Percentiles rank a stretch among this genome's conserved stretches.
Conservation (phyloP, 371 early-diverging fungal species). For the Mortierella sp. region DNA sequence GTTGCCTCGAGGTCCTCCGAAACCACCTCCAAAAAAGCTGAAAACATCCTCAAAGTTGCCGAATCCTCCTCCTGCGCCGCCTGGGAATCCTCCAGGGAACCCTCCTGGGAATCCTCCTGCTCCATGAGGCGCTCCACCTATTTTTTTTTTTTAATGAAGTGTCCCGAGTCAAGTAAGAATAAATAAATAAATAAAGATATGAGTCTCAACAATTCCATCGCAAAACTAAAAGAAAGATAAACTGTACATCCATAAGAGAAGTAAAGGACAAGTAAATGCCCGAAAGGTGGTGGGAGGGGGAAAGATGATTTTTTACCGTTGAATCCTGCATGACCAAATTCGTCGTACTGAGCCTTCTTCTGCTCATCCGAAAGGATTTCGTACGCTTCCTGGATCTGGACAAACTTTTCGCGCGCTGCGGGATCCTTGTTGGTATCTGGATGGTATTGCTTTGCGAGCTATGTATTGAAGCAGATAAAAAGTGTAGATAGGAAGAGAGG, state of each 20-base stretch:
- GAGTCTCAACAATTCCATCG: not conserved
- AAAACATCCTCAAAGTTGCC: slow-evolving; percentile 75
- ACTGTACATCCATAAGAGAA: no score
- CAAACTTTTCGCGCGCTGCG: slow-evolving; percentile 92
- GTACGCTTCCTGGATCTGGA: slow-evolving; percentile 96
- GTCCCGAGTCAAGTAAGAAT: not conserved
- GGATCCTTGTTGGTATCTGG: slow-evolving; percentile 96
- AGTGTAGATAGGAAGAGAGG: no score
- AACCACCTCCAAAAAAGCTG: slow-evolving; percentile 78
- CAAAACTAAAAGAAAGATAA: no score
- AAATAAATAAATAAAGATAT: not conserved
- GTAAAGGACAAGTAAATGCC: not conserved
- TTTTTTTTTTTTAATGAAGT: not conserved
- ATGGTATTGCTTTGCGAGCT: slow-evolving; percentile 95
- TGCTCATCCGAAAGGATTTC: slow-evolving; percentile 92
- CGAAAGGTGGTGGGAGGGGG: not conserved
- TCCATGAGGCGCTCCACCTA: slow-evolving; percentile 61
- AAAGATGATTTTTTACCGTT: slow-evolving; percentile 49
- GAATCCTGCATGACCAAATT: slow-evolving; percentile 81
- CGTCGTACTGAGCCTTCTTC: slow-evolving; percentile 91
- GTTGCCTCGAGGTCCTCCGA: slow-evolving; percentile 59
- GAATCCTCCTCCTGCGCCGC: slow-evolving; percentile 58
- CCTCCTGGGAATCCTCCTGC: slow-evolving; percentile 65
- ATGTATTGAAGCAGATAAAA: slow-evolving; percentile 2
- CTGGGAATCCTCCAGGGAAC: slow-evolving; percentile 58